Evolutionary conservation across 441 rosid genomes (phyloP).

Genomic region (Kokia cookei): DNA sequence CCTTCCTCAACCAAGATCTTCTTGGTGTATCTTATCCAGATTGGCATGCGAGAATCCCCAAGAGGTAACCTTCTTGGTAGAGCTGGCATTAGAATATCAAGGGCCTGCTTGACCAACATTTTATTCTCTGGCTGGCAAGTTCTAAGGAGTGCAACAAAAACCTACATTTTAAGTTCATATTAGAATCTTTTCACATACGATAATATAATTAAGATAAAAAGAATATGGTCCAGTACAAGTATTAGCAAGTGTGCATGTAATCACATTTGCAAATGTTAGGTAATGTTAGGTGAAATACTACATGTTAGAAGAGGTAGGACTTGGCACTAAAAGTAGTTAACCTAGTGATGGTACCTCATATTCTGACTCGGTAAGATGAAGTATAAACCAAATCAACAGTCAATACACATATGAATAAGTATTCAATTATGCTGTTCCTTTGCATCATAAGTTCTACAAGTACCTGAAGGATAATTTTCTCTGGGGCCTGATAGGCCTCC

Average conservation of each 20-base stretch:
- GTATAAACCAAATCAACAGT: not conserved
- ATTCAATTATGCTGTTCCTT: not conserved
- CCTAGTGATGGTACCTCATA: not conserved
- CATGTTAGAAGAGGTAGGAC: not conserved
- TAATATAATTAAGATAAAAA: not conserved
- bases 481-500: slow-evolving; percentile 99
- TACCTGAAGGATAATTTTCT: slow-evolving; percentile 99
- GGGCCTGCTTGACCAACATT: slow-evolving; percentile 96
- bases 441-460: not conserved
- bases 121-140: slow-evolving; percentile 98
- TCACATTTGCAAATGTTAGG: not conserved
- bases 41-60: slow-evolving; percentile 98
- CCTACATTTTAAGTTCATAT: slow-evolving; percentile 46
- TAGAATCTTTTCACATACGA: not conserved
- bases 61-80: slow-evolving; percentile 90
- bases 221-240: not conserved
- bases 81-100: slow-evolving; percentile 98
- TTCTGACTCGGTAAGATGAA: not conserved
- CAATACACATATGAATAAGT: not conserved
- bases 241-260: not conserved
- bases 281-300: not conserved
- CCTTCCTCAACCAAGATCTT: slow-evolving; percentile 98
- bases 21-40: slow-evolving; percentile 98
- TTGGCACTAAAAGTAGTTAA: not conserved
- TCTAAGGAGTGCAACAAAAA: slow-evolving; percentile 98